These are phyloP conservation scores for Vitellaria paradoxa DNA, from an alignment of 179 eudicot species.

Conservation along the genomic window DNA sequence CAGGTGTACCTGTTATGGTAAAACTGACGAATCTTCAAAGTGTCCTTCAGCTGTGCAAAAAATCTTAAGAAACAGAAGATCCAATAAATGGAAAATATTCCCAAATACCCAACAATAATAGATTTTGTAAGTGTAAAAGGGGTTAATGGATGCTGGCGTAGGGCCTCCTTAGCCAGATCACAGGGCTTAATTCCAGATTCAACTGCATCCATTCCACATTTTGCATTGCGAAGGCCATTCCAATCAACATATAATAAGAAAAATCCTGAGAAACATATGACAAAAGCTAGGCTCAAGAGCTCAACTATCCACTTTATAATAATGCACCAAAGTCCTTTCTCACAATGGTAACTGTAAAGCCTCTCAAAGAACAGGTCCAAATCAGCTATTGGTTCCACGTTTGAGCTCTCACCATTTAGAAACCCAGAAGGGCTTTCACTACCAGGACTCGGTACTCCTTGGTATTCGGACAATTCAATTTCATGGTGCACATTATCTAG, in stretches of 20 bases:
- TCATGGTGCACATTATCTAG: slow-evolving; percentile 57
- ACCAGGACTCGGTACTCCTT: slow-evolving; percentile 71
- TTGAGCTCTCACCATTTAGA: slow-evolving; percentile 83
- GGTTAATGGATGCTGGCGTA: slow-evolving; percentile 79
- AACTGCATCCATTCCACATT: slow-evolving; percentile 97
- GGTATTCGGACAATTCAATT: slow-evolving; percentile 82
- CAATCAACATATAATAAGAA: slow-evolving; percentile 91
- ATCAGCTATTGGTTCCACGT: slow-evolving; percentile 79
- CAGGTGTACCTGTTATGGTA: slow-evolving; percentile 44
- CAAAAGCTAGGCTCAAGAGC: slow-evolving; percentile 85
- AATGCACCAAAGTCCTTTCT: slow-evolving; percentile 98
- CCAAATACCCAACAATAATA: slow-evolving; percentile 80
- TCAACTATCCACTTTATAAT: slow-evolving; percentile 96
- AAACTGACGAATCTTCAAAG: slow-evolving; percentile 74
- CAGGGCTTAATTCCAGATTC: slow-evolving; percentile 88
- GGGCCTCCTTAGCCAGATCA: slow-evolving; percentile 86
- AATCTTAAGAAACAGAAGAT: slow-evolving; percentile 85
- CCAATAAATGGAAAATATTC: slow-evolving; percentile 78
- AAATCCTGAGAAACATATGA: slow-evolving; percentile 91
- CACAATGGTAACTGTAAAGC: slow-evolving; percentile 89
- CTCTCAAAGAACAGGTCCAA: slow-evolving; percentile 92
- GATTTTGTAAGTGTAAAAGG: slow-evolving; percentile 79
- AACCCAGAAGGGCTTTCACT: slow-evolving; percentile 98
- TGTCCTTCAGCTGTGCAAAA: slow-evolving; percentile 81
- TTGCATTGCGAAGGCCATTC: slow-evolving; percentile 91